phyloP scores from a whole-genome alignment of 1,139 yeast genomes.

The Yamadazyma mexicana region DNA sequence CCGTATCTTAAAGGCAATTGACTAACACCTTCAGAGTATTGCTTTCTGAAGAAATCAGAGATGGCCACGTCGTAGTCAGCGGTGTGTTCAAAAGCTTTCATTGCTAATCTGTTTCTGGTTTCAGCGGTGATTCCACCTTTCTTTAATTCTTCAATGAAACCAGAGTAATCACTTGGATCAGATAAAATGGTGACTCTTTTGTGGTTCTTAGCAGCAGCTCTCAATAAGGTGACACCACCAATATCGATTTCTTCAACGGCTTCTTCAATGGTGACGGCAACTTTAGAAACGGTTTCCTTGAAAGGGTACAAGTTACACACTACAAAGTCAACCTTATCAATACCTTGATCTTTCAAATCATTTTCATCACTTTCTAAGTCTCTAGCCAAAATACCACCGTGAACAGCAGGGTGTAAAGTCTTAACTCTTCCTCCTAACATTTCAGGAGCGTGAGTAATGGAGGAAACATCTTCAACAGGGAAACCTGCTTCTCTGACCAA shows the following conservation, averaged over 20 bases:
- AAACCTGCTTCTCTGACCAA: constrained; percentile 96
- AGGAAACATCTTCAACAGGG: constrained; percentile 93
- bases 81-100: constrained; percentile 97
- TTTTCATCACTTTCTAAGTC: constrained; percentile 85
- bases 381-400: constrained; percentile 97
- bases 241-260: constrained; percentile 98
- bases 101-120: constrained; percentile 80
- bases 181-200: constrained; percentile 91
- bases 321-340: constrained; percentile 93
- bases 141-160: constrained; percentile 76
- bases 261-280: constrained; percentile 92
- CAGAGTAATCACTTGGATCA: constrained; percentile 91
- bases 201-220: constrained; percentile 99
- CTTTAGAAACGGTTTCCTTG: constrained; percentile 94
- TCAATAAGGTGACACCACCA: constrained; percentile 94
- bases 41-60: constrained; percentile 95
- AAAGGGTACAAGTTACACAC: constrained; percentile 98
- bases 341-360: constrained; percentile 83
- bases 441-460: constrained; percentile 97
- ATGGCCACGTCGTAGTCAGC: constrained; percentile 96
- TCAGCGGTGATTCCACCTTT: constrained; percentile 70
- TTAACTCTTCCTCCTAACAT: constrained; percentile 98
- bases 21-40: constrained; percentile 84
- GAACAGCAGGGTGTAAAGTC: constrained; percentile 97
- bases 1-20: constrained; percentile 97